Evolutionary conservation across 2,329 filamentous ascomycete genomes (phyloP).

Genomic region (Sclerotinia trifoliorum): DNA sequence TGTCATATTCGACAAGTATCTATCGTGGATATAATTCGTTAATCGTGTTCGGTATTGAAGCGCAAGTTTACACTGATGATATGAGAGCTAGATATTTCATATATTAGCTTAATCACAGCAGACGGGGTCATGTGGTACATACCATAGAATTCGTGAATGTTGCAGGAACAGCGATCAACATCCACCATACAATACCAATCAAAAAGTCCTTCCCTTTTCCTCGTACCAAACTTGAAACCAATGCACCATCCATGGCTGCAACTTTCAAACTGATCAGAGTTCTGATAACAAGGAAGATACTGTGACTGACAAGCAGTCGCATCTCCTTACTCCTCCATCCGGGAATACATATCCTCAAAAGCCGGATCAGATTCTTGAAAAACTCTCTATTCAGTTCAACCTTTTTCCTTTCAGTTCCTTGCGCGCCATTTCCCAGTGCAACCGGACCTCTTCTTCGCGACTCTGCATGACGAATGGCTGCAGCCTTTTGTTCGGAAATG

Average conservation of each 20-base stretch:
- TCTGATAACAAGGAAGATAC: slow-evolving; percentile 83
- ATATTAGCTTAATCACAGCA: slow-evolving; percentile 22
- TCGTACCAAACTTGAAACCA: slow-evolving; percentile 89
- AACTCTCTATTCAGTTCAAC: slow-evolving; percentile 92
- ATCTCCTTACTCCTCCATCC: slow-evolving; percentile 88
- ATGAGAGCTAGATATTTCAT: slow-evolving; percentile 65
- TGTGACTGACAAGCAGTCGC: slow-evolving; percentile 82
- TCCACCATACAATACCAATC: slow-evolving; percentile 92
- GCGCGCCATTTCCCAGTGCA: slow-evolving; percentile 41
- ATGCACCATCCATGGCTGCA: slow-evolving; percentile 87
- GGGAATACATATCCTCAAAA: slow-evolving; percentile 85
- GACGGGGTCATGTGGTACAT: slow-evolving; percentile 38
- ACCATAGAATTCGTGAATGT: slow-evolving; percentile 99
- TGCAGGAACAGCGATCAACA: slow-evolving; percentile 91
- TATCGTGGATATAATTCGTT: slow-evolving; percentile 92
- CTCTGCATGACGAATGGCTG: slow-evolving; percentile 66
- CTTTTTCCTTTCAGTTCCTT: slow-evolving; percentile 60
- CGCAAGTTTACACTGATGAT: slow-evolving; percentile 93
- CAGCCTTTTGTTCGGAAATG: slow-evolving; percentile 88
- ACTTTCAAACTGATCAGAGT: slow-evolving; percentile 95
- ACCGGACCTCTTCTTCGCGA: slow-evolving; percentile 53
- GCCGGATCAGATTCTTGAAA: slow-evolving; percentile 62
- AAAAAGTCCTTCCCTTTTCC: slow-evolving; percentile 90
- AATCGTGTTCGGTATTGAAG: slow-evolving; percentile 89
- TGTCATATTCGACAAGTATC: slow-evolving; percentile 95